Evolutionary conservation across 768 basidiomycete species (phyloP).

Genomic region (Tricholoma bakamatsutake): DNA sequence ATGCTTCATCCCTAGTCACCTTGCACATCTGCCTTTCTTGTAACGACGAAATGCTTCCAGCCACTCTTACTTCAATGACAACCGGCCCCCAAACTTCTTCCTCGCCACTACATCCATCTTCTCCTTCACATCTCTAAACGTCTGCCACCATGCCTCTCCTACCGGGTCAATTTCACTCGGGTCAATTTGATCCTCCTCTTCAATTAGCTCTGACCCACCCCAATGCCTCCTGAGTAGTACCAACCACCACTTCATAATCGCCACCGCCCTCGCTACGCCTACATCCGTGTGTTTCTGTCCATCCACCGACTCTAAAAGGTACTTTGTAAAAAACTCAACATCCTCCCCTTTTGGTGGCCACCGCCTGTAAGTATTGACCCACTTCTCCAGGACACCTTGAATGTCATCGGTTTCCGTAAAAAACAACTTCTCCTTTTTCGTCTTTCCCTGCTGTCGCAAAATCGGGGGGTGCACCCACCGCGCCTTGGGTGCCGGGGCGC

Average conservation of each 20-base stretch:
- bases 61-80: constrained; percentile 48
- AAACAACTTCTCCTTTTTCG: constrained; percentile 48
- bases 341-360: constrained; percentile 69
- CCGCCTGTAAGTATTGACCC: constrained; percentile 62
- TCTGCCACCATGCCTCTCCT: constrained; percentile 77
- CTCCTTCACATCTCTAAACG: constrained; percentile 64
- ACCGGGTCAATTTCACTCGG: constrained; percentile 34
- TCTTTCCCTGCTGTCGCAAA: constrained; percentile 53
- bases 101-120: constrained; percentile 60
- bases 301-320: constrained; percentile 63
- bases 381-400: constrained; percentile 62
- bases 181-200: constrained; percentile 26
- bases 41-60: background rate
- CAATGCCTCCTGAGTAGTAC: constrained; percentile 62
- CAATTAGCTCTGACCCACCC: constrained; percentile 46
- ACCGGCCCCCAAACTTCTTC: constrained; percentile 65
- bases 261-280: constrained; percentile 62
- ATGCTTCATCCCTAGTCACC: no score
- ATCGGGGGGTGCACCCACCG: constrained; percentile 41
- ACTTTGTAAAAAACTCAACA: constrained; percentile 68
- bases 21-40: no score
- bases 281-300: constrained; percentile 46
- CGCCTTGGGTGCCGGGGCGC: constrained; percentile 53
- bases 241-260: constrained; percentile 80
- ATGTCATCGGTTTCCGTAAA: constrained; percentile 69